Evolutionary conservation across 768 basidiomycete genomes (phyloP).

Genomic region (Hemileccinum impolitum): DNA sequence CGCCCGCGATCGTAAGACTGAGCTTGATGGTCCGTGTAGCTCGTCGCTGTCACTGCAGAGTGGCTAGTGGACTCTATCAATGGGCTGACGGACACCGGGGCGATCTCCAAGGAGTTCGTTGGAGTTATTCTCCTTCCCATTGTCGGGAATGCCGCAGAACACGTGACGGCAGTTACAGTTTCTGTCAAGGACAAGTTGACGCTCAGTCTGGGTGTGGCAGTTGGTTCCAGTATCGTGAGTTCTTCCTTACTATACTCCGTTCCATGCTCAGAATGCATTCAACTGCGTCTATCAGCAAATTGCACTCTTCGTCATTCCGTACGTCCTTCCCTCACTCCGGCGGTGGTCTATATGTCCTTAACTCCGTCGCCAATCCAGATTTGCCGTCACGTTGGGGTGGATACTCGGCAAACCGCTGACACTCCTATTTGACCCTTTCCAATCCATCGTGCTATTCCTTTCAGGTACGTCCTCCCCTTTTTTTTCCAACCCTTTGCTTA

Average conservation of each 20-base stretch:
- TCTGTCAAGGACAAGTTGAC: conserved; percentile 89
- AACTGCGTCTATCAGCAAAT: conserved; percentile 54
- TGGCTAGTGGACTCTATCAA: conserved; percentile 78
- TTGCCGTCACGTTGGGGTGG: conserved; percentile 80
- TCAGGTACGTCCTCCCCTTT: conserved; percentile 20
- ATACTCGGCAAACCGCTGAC: conserved; percentile 73
- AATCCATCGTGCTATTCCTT: conserved; percentile 43
- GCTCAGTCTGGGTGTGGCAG: conserved; percentile 85
- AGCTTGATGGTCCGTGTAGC: conserved; percentile 28
- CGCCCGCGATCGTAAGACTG: background rate
- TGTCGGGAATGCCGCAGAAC: conserved; percentile 89
- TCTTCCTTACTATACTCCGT: background rate
- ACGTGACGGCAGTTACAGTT: conserved; percentile 88
- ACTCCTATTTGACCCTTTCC: conserved; percentile 84
- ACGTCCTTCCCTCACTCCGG: conserved; percentile 17
- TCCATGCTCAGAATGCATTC: background rate
- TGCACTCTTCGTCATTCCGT: conserved; percentile 66
- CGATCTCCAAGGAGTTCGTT: conserved; percentile 77
- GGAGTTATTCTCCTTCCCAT: conserved; percentile 88
- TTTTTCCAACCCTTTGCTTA: background rate
- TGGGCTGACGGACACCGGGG: conserved; percentile 56
- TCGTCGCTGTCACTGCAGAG: conserved; percentile 56
- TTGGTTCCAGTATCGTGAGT: conserved; percentile 78
- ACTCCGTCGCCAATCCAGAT: conserved; percentile 35
- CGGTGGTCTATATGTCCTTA: conserved; percentile 7